These are phyloP conservation scores for Chloris gayana DNA, from an alignment of 176 grass and related monocot genomes.

Conservation along the genomic window DNA sequence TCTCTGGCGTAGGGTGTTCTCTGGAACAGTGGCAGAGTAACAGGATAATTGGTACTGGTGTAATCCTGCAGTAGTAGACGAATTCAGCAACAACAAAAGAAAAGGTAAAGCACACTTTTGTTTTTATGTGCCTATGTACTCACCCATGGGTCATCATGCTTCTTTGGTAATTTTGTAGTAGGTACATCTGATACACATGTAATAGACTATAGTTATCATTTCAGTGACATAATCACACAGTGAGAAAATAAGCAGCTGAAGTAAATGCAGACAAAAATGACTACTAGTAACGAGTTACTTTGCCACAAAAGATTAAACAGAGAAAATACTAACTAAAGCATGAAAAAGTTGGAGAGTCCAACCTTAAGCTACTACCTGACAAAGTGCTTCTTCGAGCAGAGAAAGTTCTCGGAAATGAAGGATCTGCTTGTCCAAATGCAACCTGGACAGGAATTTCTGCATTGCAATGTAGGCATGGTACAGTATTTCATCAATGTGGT, in stretches of 20 bases:
- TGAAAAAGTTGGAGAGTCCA: constrained; percentile 19
- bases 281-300: neutral
- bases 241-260: neutral
- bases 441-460: constrained; percentile 40
- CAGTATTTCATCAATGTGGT: neutral
- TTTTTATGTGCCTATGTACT: constrained; percentile 14
- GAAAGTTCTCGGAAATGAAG: constrained; percentile 42
- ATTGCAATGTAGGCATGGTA: neutral
- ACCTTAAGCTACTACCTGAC: constrained; percentile 31
- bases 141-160: constrained; percentile 45
- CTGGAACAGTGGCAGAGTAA: constrained; percentile 45
- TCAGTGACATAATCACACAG: neutral
- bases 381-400: constrained; percentile 7
- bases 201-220: constrained; percentile 15
- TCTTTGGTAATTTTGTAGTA: constrained; percentile 36
- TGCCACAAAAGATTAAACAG: neutral
- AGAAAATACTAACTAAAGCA: neutral
- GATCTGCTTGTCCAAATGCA: constrained; percentile 52
- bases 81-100: neutral
- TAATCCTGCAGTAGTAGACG: constrained; percentile 42
- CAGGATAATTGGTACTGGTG: constrained; percentile 43
- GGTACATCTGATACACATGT: constrained; percentile 15
- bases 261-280: constrained; percentile 5
- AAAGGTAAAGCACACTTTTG: neutral
- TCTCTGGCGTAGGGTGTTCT: constrained; percentile 42